Percentiles rank a stretch among this genome's conserved stretches.
Evolutionary conservation across 2,329 filamentous ascomycete genomes (phyloP).

Genomic region (Verticillium isaacii): DNA sequence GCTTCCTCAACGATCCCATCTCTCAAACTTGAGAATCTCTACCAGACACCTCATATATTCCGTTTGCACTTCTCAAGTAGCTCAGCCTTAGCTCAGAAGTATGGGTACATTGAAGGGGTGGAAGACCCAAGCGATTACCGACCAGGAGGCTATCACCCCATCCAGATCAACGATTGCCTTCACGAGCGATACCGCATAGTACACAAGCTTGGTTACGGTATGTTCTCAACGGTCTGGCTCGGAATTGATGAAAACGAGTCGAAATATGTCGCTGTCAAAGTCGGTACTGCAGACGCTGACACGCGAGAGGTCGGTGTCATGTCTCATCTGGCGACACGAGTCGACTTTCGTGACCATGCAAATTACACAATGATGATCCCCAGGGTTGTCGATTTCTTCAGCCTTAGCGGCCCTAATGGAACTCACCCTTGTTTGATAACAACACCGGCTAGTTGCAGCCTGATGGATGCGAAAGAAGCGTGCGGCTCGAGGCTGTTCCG

Average conservation of each 20-base stretch:
- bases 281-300: slow-evolving; percentile 20
- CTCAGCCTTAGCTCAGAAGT: neutral
- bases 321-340: slow-evolving; percentile 1
- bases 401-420: slow-evolving; percentile 20
- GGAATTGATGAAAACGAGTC: slow-evolving; percentile 17
- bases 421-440: slow-evolving; percentile 22
- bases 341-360: neutral
- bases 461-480: slow-evolving; percentile 16
- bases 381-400: slow-evolving; percentile 18
- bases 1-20: too few species aligned
- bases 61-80: neutral
- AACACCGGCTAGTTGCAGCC: slow-evolving; percentile 18
- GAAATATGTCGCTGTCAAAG: slow-evolving; percentile 27
- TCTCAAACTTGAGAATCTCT: too few species aligned
- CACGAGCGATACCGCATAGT: slow-evolving; percentile 18
- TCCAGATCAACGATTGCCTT: slow-evolving; percentile 29
- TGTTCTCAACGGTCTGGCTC: slow-evolving; percentile 28
- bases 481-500: slow-evolving; percentile 14
- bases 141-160: slow-evolving; percentile 31
- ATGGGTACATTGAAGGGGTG: slow-evolving; percentile 15
- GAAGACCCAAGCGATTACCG: slow-evolving; percentile 20
- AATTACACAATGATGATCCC: slow-evolving; percentile 9
- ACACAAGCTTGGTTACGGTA: slow-evolving; percentile 24
- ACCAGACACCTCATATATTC: neutral
- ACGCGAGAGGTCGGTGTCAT: slow-evolving; percentile 17